Evolutionary conservation across 805 yeast genomes (phyloP).

Genomic region (Priceomyces fermenticarens): DNA sequence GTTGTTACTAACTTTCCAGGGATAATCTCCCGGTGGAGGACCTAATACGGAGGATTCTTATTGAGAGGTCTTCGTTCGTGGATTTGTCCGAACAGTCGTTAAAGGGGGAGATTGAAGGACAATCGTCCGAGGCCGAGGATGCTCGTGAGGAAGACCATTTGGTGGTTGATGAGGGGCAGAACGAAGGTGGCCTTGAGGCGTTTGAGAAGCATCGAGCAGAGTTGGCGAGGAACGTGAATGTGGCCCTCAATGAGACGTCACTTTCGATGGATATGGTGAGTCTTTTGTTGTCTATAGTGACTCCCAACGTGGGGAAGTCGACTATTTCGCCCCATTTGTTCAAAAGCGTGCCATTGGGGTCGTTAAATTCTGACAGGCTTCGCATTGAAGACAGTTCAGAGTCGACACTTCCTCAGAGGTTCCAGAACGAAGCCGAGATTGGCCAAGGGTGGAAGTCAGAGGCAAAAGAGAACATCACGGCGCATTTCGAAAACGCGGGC

Average conservation of each 20-base stretch:
- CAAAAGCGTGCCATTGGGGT: constrained; percentile 71
- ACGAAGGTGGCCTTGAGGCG: constrained; percentile 27
- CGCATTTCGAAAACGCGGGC: constrained; percentile 50
- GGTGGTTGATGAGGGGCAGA: constrained; percentile 6
- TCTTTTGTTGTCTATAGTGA: constrained; percentile 68
- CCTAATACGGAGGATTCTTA: constrained; percentile 56
- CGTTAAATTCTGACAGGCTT: constrained; percentile 54
- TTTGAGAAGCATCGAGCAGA: constrained; percentile 53
- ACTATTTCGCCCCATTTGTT: constrained; percentile 85
- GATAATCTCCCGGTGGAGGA: constrained; percentile 48
- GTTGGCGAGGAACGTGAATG: constrained; percentile 48
- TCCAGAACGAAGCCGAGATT: constrained; percentile 33
- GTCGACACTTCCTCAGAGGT: constrained; percentile 12
- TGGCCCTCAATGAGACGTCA: constrained; percentile 86
- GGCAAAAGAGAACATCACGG: constrained; percentile 56
- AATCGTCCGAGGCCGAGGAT: not conserved
- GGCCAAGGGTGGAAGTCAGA: constrained; percentile 85
- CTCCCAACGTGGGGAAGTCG: constrained; percentile 82
- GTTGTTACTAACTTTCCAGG: constrained; percentile 15
- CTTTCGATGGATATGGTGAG: constrained; percentile 85
- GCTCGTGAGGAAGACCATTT: not conserved
- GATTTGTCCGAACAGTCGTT: constrained; percentile 57
- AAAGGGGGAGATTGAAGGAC: constrained; percentile 38
- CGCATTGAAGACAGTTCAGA: constrained; percentile 17
- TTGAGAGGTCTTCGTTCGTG: constrained; percentile 58